Conservation (phyloP, 371 early-diverging fungal genomes). For the Paraphysoderma sedebokerense region DNA sequence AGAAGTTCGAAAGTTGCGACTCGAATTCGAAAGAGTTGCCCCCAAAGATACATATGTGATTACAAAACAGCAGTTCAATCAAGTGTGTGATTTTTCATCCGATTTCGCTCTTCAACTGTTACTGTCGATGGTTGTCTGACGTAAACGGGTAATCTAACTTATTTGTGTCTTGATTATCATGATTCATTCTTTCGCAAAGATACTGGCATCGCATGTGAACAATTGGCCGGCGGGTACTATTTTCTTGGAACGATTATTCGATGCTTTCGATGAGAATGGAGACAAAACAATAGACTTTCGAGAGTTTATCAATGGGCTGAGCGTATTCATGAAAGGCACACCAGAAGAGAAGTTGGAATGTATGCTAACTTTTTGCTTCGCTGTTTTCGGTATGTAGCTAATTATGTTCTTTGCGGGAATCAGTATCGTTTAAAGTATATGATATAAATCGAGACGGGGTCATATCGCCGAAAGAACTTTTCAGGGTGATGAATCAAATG, state of each 20-base stretch:
- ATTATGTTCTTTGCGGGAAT: background rate
- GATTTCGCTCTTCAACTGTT: background rate
- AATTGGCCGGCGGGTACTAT: constrained; percentile 45
- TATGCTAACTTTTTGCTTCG: constrained; percentile 15
- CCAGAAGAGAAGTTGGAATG: constrained; percentile 59
- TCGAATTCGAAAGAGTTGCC: constrained; percentile 40
- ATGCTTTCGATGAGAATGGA: constrained; percentile 58
- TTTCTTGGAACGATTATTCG: constrained; percentile 57
- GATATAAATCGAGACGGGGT: constrained; percentile 64
- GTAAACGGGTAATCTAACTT: background rate
- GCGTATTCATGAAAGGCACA: constrained; percentile 60
- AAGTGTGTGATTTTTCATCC: constrained; percentile 18
- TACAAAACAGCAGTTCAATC: constrained; percentile 53
- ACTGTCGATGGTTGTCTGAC: background rate
- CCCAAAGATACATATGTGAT: constrained; percentile 26
- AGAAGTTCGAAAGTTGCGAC: constrained; percentile 44
- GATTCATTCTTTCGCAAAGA: constrained; percentile 3
- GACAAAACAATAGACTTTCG: constrained; percentile 49
- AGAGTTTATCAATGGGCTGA: constrained; percentile 59
- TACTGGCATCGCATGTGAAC: constrained; percentile 15
- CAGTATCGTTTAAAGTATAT: constrained; percentile 66
- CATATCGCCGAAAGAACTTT: constrained; percentile 53
- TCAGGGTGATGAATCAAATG: constrained; percentile 52
- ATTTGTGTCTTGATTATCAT: background rate
- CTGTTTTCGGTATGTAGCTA: background rate